A percentile compares a stretch with the other conserved stretches of the same genome.
Evolutionary conservation across 148 eudicot species (phyloP).

Genomic region (Rhododendron mucronatum): DNA sequence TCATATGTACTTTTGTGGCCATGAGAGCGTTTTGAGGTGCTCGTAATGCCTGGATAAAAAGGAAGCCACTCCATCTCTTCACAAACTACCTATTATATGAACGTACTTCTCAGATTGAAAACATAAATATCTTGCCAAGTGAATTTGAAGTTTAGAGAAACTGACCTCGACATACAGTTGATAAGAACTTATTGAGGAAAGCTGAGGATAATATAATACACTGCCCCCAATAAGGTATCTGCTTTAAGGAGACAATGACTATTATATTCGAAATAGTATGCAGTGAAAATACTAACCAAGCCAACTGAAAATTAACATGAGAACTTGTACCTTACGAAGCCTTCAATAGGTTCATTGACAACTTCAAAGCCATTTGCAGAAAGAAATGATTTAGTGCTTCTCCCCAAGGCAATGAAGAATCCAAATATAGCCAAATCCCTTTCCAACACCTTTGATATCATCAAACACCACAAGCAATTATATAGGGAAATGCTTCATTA

Average conservation of each 20-base stretch:
- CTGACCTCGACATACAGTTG: slow-evolving; percentile 97
- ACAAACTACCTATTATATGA: slow-evolving; percentile 71
- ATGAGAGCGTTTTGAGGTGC: slow-evolving; percentile 41
- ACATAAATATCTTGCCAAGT: neutral
- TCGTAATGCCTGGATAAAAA: slow-evolving; percentile 75
- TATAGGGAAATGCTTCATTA: neutral
- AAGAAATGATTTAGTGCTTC: slow-evolving; percentile 74
- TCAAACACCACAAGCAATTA: slow-evolving; percentile 7
- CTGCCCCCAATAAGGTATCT: slow-evolving; percentile 91
- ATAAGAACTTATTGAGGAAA: slow-evolving; percentile 92
- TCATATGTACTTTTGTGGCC: slow-evolving; percentile 54
- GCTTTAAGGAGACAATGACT: slow-evolving; percentile 11
- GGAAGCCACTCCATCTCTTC: slow-evolving; percentile 99
- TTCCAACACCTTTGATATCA: slow-evolving; percentile 54
- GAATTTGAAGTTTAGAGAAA: slow-evolving; percentile 17
- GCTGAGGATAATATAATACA: slow-evolving; percentile 92
- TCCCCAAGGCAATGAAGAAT: slow-evolving; percentile 87
- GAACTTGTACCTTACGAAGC: slow-evolving; percentile 59
- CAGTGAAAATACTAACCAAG: neutral
- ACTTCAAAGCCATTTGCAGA: slow-evolving; percentile 69
- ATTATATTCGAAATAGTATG: neutral
- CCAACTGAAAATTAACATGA: neutral
- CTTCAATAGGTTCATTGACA: slow-evolving; percentile 67
- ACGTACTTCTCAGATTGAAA: slow-evolving; percentile 9
- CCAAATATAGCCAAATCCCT: slow-evolving; percentile 97